phyloP scores from a whole-genome alignment of 306 rosid genomes.

The Ceratonia siliqua region DNA sequence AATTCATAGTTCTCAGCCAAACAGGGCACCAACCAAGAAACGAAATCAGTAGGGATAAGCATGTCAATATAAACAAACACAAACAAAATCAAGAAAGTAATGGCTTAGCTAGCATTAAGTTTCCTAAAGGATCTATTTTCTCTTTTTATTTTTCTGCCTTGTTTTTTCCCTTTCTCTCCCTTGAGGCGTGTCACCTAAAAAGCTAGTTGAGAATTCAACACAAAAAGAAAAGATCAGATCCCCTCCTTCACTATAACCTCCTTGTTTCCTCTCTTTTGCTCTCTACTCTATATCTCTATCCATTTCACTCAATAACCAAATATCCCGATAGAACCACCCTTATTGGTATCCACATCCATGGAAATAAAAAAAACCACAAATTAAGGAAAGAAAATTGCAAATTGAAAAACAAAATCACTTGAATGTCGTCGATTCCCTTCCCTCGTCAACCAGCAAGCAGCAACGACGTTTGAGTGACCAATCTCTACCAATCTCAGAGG shows the following conservation, averaged over 20 bases:
- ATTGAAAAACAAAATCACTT: too few species aligned
- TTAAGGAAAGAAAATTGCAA: too few species aligned
- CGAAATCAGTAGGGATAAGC: conserved; percentile 36
- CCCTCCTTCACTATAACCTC: conserved; percentile 50
- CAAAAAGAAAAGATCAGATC: conserved; percentile 63
- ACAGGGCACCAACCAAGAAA: conserved; percentile 39
- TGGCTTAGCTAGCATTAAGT: conserved; percentile 17
- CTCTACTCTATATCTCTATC: background rate
- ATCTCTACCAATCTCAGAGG: too few species aligned
- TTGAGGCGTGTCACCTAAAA: conserved; percentile 33
- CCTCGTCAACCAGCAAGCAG: too few species aligned
- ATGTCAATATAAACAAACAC: conserved; percentile 54
- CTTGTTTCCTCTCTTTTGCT: background rate
- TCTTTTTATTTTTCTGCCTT: background rate
- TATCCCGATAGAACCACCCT: too few species aligned
- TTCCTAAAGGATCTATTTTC: conserved; percentile 33
- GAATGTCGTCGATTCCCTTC: too few species aligned
- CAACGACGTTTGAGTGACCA: too few species aligned
- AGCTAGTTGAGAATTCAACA: conserved; percentile 56
- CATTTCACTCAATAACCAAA: conserved; percentile 23
- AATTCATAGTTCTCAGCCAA: conserved; percentile 25
- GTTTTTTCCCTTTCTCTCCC: background rate
- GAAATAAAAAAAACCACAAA: too few species aligned
- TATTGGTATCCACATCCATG: too few species aligned
- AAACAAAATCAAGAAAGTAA: conserved; percentile 51